Evolutionary conservation across 1,284 basidiomycete species (phyloP).

Genomic region (Athelia sp.): DNA sequence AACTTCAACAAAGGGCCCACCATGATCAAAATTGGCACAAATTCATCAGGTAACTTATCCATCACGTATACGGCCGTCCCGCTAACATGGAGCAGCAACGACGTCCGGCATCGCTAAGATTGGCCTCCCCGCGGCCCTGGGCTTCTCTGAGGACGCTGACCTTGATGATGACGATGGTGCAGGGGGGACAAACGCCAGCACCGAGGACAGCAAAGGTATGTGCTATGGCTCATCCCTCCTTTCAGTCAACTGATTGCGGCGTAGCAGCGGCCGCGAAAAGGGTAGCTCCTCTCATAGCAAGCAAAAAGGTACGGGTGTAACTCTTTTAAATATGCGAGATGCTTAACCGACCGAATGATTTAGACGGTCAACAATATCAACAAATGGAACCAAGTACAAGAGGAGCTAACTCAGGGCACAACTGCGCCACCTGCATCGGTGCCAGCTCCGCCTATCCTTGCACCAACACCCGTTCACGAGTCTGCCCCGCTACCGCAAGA

Average conservation of each 20-base stretch:
- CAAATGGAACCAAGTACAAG: conserved; percentile 94
- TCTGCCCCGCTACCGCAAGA: conserved; percentile 36
- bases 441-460: conserved; percentile 23
- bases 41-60: conserved; percentile 18
- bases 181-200: conserved; percentile 33
- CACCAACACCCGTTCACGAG: conserved; percentile 18
- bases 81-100: no score
- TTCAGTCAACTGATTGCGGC: conserved; percentile 10
- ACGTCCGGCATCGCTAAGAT: conserved; percentile 14
- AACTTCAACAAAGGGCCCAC: conserved; percentile 58
- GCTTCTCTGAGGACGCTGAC: conserved; percentile 49
- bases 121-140: conserved; percentile 41
- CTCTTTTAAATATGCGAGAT: neutral
- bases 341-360: neutral
- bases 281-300: conserved; percentile 79
- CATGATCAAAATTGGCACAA: conserved; percentile 31
- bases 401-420: conserved; percentile 59
- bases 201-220: conserved; percentile 57
- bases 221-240: conserved; percentile 14
- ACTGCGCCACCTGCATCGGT: conserved; percentile 30
- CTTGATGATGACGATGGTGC: conserved; percentile 33
- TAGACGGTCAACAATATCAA: conserved; percentile 86
- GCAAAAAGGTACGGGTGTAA: conserved; percentile 70
- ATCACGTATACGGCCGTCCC: no score
- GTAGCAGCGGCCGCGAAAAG: conserved; percentile 63